Evolutionary conservation across 306 rosid species (phyloP).

Genomic region (Cucumis melo): DNA sequence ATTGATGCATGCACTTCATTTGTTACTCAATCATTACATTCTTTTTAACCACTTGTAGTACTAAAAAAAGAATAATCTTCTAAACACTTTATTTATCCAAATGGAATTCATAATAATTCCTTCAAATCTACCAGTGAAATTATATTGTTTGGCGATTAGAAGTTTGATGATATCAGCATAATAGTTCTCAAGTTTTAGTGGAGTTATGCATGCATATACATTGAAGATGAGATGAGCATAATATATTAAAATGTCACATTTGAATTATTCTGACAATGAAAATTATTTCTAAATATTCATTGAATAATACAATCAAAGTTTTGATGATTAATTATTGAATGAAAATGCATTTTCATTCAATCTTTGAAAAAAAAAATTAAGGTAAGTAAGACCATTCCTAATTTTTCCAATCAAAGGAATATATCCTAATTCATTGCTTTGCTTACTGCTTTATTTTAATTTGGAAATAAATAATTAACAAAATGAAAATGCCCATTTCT

Average conservation of each 20-base stretch:
- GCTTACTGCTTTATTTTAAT: not conserved
- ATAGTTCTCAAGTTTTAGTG: no score
- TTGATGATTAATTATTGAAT: not conserved
- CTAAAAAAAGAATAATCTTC: no score
- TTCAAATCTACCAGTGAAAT: not conserved
- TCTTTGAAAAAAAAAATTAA: not conserved
- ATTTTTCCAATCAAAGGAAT: slow-evolving; percentile 7
- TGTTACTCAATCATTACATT: no score
- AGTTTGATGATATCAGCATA: not conserved
- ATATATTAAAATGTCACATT: not conserved
- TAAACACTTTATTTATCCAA: not conserved
- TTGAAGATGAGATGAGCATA: not conserved
- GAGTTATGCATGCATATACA: no score
- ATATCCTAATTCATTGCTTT: slow-evolving; percentile 1
- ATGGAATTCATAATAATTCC: not conserved
- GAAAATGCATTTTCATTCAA: not conserved
- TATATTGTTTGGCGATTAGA: not conserved
- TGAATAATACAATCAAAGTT: not conserved
- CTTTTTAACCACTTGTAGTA: not conserved
- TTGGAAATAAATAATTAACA: no score
- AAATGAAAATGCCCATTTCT: not conserved
- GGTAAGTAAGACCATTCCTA: not conserved
- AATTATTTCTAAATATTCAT: not conserved
- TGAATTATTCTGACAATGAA: not conserved
- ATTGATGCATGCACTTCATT: no score